phyloP scores from a whole-genome alignment of 2,329 filamentous ascomycete species.

The Ilyonectria mors-panacis region DNA sequence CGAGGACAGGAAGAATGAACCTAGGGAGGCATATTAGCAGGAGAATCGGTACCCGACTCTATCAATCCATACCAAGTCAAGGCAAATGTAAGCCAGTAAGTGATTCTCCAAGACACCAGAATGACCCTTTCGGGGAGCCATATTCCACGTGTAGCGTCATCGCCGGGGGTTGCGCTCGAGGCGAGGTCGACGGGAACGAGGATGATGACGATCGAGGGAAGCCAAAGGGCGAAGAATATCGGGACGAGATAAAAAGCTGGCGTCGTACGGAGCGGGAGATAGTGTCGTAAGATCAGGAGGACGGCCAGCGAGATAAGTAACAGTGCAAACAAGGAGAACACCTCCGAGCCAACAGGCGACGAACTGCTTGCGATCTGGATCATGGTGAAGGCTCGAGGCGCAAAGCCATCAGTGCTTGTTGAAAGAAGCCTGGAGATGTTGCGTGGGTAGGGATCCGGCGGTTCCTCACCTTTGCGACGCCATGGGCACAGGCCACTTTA shows the following conservation, averaged over 20 bases:
- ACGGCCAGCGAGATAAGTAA: conserved; percentile 82
- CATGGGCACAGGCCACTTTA: conserved; percentile 44
- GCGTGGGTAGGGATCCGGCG: conserved; percentile 17
- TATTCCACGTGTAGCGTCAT: conserved; percentile 81
- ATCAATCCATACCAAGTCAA: conserved; percentile 82
- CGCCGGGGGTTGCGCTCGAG: conserved; percentile 82
- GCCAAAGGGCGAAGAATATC: conserved; percentile 94
- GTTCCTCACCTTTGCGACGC: conserved; percentile 38
- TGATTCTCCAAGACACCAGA: conserved; percentile 92
- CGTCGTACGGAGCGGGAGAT: conserved; percentile 90
- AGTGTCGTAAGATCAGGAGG: conserved; percentile 88
- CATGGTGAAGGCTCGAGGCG: conserved; percentile 58
- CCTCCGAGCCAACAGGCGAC: conserved; percentile 81
- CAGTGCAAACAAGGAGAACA: conserved; percentile 83
- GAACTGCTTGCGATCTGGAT: conserved; percentile 66
- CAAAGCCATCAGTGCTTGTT: conserved; percentile 48
- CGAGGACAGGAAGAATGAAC: conserved; percentile 92
- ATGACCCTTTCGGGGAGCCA: conserved; percentile 87
- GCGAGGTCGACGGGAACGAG: conserved; percentile 97
- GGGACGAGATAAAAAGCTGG: conserved; percentile 91
- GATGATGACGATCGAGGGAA: conserved; percentile 91
- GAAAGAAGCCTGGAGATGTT: conserved; percentile 38
- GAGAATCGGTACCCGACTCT: background rate
- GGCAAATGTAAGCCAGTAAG: conserved; percentile 97
- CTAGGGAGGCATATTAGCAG: conserved; percentile 59